Evolutionary conservation across 2,329 filamentous ascomycete species (phyloP).

Genomic region (Geosmithia morbida): DNA sequence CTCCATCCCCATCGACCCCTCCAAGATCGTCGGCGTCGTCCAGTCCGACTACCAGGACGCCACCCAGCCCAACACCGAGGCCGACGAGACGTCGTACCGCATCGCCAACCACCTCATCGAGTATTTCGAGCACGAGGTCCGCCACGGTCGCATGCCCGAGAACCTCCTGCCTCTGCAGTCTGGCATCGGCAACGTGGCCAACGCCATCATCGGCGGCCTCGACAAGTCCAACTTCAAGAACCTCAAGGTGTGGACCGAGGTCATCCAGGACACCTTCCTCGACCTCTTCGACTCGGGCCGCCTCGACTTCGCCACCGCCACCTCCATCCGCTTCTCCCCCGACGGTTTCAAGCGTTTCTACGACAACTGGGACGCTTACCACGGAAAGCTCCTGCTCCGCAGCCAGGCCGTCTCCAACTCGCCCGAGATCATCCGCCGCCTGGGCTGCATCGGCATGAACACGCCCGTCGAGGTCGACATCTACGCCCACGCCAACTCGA

Average conservation of each 20-base stretch:
- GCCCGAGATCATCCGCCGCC: slow-evolving; percentile 75
- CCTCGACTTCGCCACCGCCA: slow-evolving; percentile 80
- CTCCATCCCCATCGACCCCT: slow-evolving; percentile 71
- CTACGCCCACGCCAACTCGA: slow-evolving; percentile 85
- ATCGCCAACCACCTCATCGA: slow-evolving; percentile 76
- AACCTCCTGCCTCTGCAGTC: slow-evolving; percentile 73
- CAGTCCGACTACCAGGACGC: slow-evolving; percentile 74
- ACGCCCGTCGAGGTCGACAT: slow-evolving; percentile 90
- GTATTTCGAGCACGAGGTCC: slow-evolving; percentile 71
- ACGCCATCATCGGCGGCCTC: slow-evolving; percentile 77
- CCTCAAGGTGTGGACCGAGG: slow-evolving; percentile 86
- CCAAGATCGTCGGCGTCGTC: slow-evolving; percentile 72
- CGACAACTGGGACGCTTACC: slow-evolving; percentile 67
- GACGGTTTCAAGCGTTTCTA: slow-evolving; percentile 89
- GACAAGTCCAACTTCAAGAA: slow-evolving; percentile 71
- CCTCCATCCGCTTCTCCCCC: slow-evolving; percentile 79
- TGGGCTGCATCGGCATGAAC: slow-evolving; percentile 90
- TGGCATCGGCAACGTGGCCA: slow-evolving; percentile 87
- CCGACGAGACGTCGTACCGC: slow-evolving; percentile 55
- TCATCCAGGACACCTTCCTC: slow-evolving; percentile 84
- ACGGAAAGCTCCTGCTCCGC: slow-evolving; percentile 70
- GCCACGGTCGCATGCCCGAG: slow-evolving; percentile 58
- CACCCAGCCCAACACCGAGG: slow-evolving; percentile 58
- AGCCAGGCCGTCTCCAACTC: slow-evolving; percentile 83
- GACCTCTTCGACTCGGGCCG: slow-evolving; percentile 83